Evolutionary conservation across 768 basidiomycete genomes (phyloP), one percentile per base, ranked within the genome.

Genomic region (Serendipita sp.): DNA sequence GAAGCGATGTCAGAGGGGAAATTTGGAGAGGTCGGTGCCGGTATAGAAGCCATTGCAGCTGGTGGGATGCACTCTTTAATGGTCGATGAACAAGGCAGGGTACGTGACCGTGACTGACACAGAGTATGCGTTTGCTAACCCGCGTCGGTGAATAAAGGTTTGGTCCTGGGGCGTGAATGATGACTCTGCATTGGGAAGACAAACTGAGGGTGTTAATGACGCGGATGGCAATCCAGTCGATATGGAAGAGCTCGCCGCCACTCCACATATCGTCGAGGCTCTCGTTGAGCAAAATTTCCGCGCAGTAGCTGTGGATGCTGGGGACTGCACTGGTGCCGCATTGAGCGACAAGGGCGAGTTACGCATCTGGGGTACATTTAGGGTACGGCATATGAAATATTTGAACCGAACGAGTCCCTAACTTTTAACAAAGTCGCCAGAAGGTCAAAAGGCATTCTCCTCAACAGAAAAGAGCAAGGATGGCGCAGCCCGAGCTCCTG

Each of bases 31-130:
- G 65, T 78, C 56, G 81, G 80, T 48, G 85, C 85, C 56, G 93
- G 94, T n/a, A 76, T 96, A 41, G 91, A 94, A 72, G 77, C 79
- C 9, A 74, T 94, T 53, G 82, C 80, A 50, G 86, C 83, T 31
- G 94, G 93, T 61, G 95, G 95, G 24, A 79, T 97, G 72, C 94
- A 97, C 72, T 86, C 85, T 2, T 75, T 97, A 48, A 85, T 91
- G 69, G 77, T 96, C 31, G 93, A 96, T 70, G 88, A 92, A 70
- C 83, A 82, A 66, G 95, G 95, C 68, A 84, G 84, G 26, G 93
- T 98, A 71, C 72, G 91, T 80, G 38, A 42, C n/a, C 43, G 24
- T 43, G 14, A 22, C 34, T 26, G 43, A 22, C 38, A 24, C 9
- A 7, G 63, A 50, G n/a, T 31, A 5, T 20, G 34, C 24, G 45